These are phyloP conservation scores for Sarocladium oryzae DNA, from an alignment of 2,329 filamentous ascomycete species.

Conservation along the genomic window DNA sequence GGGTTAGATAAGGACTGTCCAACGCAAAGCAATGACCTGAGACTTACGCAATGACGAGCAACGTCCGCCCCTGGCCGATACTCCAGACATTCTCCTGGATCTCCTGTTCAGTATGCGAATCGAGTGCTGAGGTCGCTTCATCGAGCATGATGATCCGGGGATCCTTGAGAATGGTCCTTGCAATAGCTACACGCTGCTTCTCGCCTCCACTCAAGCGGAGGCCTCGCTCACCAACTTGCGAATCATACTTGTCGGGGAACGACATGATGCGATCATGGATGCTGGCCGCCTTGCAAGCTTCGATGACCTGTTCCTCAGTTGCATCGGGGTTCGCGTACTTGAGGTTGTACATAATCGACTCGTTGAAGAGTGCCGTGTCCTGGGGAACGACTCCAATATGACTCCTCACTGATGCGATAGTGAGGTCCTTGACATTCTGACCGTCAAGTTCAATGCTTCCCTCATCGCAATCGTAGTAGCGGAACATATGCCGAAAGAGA, in stretches of 20 bases:
- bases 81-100: constrained; percentile 82
- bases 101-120: constrained; percentile 87
- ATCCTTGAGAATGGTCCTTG: constrained; percentile 86
- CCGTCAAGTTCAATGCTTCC: constrained; percentile 83
- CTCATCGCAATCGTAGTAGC: constrained; percentile 82
- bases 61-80: constrained; percentile 77
- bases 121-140: constrained; percentile 85
- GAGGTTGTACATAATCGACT: constrained; percentile 90
- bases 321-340: constrained; percentile 79
- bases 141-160: constrained; percentile 89
- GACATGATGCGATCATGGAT: constrained; percentile 89
- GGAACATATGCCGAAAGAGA: constrained; percentile 89
- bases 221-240: constrained; percentile 86
- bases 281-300: constrained; percentile 77
- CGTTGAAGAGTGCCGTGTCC: constrained; percentile 92
- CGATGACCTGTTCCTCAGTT: constrained; percentile 73
- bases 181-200: constrained; percentile 90
- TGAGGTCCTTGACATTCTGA: constrained; percentile 74
- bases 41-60: constrained; percentile 86
- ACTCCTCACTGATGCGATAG: constrained; percentile 85
- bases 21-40: neutral
- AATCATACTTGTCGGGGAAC: constrained; percentile 83
- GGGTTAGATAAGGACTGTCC: constrained; percentile 14
- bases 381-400: constrained; percentile 96
- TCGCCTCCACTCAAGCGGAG: constrained; percentile 83